Percentiles rank a stretch among this genome's conserved stretches.
Conservation (phyloP, 176 grass and related monocot genomes). For the Cenchrus purpureus region DNA sequence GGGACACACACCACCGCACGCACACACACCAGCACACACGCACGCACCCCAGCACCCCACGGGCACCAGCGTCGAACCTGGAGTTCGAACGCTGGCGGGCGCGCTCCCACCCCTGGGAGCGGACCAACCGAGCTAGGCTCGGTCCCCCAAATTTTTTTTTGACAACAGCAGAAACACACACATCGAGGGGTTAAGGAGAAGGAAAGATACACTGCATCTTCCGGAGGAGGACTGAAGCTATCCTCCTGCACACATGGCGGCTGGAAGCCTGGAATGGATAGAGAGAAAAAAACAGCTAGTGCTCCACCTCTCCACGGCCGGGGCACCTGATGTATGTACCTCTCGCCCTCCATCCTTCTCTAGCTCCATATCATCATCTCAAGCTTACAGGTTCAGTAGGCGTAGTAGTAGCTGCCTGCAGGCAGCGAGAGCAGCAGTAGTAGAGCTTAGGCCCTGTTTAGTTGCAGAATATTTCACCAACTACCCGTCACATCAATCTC, state of each 20-base stretch:
- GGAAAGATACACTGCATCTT: slow-evolving; percentile 12
- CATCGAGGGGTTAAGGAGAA: neutral
- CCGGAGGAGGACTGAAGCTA: neutral
- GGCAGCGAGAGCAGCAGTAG: neutral
- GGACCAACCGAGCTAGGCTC: no score
- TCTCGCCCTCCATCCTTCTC: neutral
- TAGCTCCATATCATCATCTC: neutral
- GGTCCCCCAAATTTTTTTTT: no score
- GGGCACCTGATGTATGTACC: neutral
- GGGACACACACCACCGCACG: no score
- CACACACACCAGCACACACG: no score
- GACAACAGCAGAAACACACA: neutral
- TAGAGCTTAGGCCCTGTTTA: neutral
- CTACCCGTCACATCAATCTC: no score
- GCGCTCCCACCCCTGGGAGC: no score
- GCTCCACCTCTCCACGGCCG: neutral
- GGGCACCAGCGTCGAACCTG: no score
- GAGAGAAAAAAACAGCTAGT: neutral
- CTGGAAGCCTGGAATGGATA: neutral
- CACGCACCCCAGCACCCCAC: no score
- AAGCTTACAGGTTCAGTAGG: slow-evolving; percentile 17
- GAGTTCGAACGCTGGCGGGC: no score
- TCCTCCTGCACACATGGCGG: slow-evolving; percentile 15
- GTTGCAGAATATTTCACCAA: no score
- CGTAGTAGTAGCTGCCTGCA: neutral